phyloP scores from a whole-genome alignment of 202 grass and related monocot species.

The Sporobolus alterniflorus region DNA sequence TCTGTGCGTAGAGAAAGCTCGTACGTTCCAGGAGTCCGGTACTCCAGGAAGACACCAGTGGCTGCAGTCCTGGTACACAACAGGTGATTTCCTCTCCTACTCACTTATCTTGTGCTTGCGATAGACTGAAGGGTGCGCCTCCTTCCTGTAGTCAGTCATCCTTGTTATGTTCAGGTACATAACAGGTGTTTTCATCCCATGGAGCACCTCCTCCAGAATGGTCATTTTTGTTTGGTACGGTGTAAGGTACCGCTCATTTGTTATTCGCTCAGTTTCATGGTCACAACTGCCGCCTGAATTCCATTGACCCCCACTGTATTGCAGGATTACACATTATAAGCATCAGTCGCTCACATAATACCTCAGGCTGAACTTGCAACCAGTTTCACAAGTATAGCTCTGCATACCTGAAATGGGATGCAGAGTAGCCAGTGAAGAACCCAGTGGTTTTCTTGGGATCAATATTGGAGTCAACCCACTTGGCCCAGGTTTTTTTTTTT shows the following conservation, averaged over 20 bases:
- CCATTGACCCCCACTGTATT: slow-evolving; percentile 89
- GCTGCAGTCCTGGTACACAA: slow-evolving; percentile 88
- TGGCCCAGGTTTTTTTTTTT: slow-evolving; percentile 97
- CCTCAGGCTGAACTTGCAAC: slow-evolving; percentile 3
- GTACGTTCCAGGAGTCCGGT: slow-evolving; percentile 94
- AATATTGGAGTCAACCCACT: slow-evolving; percentile 79
- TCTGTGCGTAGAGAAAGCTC: slow-evolving; percentile 85
- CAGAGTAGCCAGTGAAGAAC: slow-evolving; percentile 86
- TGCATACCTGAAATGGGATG: slow-evolving; percentile 82
- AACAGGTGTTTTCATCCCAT: slow-evolving; percentile 75
- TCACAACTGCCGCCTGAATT: slow-evolving; percentile 96
- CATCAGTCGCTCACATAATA: background rate
- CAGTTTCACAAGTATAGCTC: slow-evolving; percentile 2
- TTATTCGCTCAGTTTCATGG: slow-evolving; percentile 80
- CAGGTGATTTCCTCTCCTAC: slow-evolving; percentile 59
- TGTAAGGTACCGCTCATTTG: slow-evolving; percentile 63
- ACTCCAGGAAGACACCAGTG: slow-evolving; percentile 99
- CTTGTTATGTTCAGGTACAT: slow-evolving; percentile 88
- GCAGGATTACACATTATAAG: background rate
- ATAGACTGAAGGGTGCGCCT: slow-evolving; percentile 84
- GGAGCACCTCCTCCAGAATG: slow-evolving; percentile 72
- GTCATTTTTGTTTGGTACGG: slow-evolving; percentile 71
- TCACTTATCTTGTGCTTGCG: slow-evolving; percentile 58
- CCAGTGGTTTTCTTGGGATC: slow-evolving; percentile 62
- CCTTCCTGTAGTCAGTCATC: slow-evolving; percentile 98